Percentiles rank a stretch among this genome's conserved stretches.
These are phyloP conservation scores for Brassica rapa DNA, from an alignment of 345 rosid species.

Conservation along the genomic window DNA sequence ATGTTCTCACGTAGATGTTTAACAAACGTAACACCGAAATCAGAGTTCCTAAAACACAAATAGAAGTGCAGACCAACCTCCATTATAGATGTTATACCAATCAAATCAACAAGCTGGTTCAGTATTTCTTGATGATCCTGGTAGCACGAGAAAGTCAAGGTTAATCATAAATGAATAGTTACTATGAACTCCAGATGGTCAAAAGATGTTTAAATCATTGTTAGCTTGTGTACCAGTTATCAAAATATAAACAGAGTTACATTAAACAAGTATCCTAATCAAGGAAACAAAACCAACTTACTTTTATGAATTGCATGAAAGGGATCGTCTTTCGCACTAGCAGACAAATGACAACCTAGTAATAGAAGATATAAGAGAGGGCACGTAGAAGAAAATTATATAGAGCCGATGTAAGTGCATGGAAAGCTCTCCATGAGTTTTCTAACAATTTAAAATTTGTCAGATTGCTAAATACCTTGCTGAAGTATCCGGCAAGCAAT, in stretches of 20 bases:
- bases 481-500: constrained; percentile 83
- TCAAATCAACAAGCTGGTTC: constrained; percentile 70
- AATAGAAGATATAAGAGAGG: constrained; percentile 22
- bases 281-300: constrained; percentile 42
- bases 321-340: constrained; percentile 83
- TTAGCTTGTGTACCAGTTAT: not conserved
- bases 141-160: constrained; percentile 29
- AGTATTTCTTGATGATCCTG: constrained; percentile 83
- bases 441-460: constrained; percentile 10
- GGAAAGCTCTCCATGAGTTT: constrained; percentile 5
- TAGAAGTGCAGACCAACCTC: constrained; percentile 61
- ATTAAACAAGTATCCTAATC: not conserved
- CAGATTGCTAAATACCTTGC: constrained; percentile 65
- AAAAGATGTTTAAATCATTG: constrained; percentile 13
- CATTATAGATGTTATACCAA: constrained; percentile 94
- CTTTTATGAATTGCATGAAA: constrained; percentile 75
- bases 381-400: not conserved
- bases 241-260: constrained; percentile 1
- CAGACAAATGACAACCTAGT: constrained; percentile 81
- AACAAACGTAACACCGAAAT: not conserved
- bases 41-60: not conserved
- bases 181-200: constrained; percentile 9
- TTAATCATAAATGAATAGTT: constrained; percentile 23
- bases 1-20: constrained; percentile 9
- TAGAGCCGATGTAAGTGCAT: constrained; percentile 7